A percentile compares a stretch with the other conserved stretches of the same genome.
phyloP scores from a whole-genome alignment of 495 filamentous ascomycete species.

The Staphylotrichum longicolle region DNA sequence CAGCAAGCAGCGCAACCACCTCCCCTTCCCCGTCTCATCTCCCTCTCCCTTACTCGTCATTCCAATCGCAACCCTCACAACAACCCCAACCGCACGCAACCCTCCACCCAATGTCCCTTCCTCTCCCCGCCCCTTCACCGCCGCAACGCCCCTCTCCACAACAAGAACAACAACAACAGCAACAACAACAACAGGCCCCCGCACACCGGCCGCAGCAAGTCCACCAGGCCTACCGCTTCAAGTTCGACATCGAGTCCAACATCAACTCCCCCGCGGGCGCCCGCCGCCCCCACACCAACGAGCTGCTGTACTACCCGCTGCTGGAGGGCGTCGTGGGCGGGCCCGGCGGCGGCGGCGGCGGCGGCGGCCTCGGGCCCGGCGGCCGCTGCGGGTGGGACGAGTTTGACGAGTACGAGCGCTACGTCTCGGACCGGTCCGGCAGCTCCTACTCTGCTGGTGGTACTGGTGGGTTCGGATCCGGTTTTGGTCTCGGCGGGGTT shows the following conservation, averaged over 20 bases:
- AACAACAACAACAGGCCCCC: constrained; percentile 4
- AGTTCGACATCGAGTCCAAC: constrained; percentile 50
- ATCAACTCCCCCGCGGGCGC: constrained; percentile 45
- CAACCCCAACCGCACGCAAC: constrained; percentile 13
- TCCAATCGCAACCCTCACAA: background rate
- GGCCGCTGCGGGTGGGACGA: constrained; percentile 34
- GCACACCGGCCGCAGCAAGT: constrained; percentile 25
- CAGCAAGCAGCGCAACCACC: constrained; percentile 1
- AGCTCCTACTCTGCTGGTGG: background rate
- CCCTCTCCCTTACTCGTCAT: background rate
- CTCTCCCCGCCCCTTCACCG: constrained; percentile 24
- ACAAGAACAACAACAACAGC: constrained; percentile 15
- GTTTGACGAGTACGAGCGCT: constrained; percentile 25
- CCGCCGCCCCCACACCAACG: constrained; percentile 45
- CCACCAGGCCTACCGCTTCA: constrained; percentile 51
- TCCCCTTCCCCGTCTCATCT: constrained; percentile 2
- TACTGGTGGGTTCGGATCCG: background rate
- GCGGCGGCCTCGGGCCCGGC: no score
- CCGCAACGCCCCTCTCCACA: constrained; percentile 16
- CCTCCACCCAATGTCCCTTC: constrained; percentile 23
- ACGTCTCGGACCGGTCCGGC: background rate
- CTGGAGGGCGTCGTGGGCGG: no score
- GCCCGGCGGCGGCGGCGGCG: no score
- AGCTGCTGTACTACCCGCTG: constrained; percentile 44
- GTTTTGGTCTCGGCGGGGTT: background rate